A percentile compares a stretch with the other conserved stretches of the same genome.
Evolutionary conservation across 148 eudicot genomes (phyloP).

Genomic region (Persicaria maculosa): DNA sequence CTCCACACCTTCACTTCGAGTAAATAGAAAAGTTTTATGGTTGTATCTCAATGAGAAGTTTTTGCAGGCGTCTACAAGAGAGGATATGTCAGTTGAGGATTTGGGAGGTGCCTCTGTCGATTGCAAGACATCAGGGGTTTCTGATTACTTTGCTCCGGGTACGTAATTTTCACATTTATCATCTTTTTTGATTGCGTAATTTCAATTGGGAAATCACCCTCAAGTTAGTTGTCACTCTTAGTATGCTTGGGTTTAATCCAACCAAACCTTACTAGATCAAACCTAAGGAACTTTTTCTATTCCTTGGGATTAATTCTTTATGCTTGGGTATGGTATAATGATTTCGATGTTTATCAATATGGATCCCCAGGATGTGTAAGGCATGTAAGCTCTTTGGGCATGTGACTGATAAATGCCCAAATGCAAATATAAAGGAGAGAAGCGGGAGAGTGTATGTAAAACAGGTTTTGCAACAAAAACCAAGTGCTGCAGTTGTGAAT

Average conservation of each 20-base stretch:
- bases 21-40: neutral
- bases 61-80: conserved; percentile 97
- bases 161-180: conserved; percentile 2
- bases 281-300: neutral
- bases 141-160: conserved; percentile 96
- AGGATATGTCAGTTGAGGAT: conserved; percentile 97
- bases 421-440: no score
- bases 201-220: neutral
- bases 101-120: conserved; percentile 96
- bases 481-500: no score
- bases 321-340: no score
- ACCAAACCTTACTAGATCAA: neutral
- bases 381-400: no score
- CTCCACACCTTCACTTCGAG: neutral
- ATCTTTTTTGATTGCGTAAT: neutral
- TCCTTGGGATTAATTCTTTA: neutral
- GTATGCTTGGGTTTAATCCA: neutral
- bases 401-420: no score
- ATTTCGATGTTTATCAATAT: no score
- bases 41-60: conserved; percentile 22
- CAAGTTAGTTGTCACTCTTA: neutral
- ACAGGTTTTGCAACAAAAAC: no score
- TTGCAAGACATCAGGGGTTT: conserved; percentile 94
- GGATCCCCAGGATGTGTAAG: no score
- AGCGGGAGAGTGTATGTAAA: no score